A percentile compares a stretch with the other conserved stretches of the same genome.
Conservation (phyloP, 345 rosid species). For the Corymbia maculata region DNA sequence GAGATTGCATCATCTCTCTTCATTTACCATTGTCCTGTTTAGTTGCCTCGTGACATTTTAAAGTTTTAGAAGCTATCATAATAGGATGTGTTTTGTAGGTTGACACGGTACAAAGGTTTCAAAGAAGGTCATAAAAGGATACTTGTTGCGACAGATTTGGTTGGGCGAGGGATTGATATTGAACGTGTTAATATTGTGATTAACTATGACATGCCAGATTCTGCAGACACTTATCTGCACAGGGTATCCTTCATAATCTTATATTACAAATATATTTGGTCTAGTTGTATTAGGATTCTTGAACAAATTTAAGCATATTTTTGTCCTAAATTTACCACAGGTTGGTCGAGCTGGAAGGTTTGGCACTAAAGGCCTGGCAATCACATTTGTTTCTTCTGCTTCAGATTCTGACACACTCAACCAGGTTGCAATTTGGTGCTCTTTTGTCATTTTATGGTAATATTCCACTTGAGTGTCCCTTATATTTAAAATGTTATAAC, state of each 20-base stretch:
- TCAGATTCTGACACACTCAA: constrained; percentile 88
- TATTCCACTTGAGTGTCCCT: neutral
- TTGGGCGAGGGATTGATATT: constrained; percentile 95
- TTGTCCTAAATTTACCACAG: constrained; percentile 11
- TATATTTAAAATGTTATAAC: neutral
- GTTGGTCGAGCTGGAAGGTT: constrained; percentile 99
- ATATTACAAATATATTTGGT: neutral
- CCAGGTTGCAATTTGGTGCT: constrained; percentile 42
- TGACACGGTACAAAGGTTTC: constrained; percentile 94
- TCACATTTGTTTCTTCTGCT: constrained; percentile 89
- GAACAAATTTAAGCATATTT: neutral
- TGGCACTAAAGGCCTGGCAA: constrained; percentile 98
- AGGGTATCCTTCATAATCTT: constrained; percentile 34
- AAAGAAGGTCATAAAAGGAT: constrained; percentile 99
- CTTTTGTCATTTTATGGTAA: neutral
- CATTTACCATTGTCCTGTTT: neutral
- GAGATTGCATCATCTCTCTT: neutral
- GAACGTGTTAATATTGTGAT: constrained; percentile 97
- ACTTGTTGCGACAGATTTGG: constrained; percentile 94
- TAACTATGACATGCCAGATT: constrained; percentile 99
- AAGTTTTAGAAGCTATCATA: neutral
- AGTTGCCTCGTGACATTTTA: neutral
- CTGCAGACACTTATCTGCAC: constrained; percentile 96
- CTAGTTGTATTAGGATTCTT: neutral
- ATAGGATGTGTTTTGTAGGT: constrained; percentile 23